A percentile compares a stretch with the other conserved stretches of the same genome.
Conservation (phyloP, 257 asterid species). For the Fraxinus excelsior region DNA sequence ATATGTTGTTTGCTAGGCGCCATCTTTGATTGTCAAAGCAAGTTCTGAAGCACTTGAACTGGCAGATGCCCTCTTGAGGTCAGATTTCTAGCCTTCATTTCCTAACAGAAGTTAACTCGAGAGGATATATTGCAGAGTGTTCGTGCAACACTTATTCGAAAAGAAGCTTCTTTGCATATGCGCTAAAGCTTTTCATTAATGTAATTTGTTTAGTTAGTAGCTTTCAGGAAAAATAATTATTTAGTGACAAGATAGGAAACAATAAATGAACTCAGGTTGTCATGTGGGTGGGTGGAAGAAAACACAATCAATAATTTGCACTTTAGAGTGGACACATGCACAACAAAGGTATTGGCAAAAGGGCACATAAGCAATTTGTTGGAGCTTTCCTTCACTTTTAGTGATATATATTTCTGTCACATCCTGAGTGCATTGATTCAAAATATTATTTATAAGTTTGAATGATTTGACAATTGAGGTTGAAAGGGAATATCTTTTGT, state of each 20-base stretch:
- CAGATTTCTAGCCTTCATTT: slow-evolving; percentile 31
- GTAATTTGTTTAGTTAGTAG: background rate
- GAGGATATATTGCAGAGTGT: slow-evolving; percentile 4
- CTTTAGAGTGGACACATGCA: background rate
- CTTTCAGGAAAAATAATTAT: background rate
- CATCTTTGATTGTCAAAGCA: slow-evolving; percentile 68
- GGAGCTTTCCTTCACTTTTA: background rate
- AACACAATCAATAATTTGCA: background rate
- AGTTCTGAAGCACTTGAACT: slow-evolving; percentile 70
- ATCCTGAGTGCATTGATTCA: background rate
- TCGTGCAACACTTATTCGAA: background rate
- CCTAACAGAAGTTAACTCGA: slow-evolving; percentile 6
- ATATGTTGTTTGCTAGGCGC: slow-evolving; percentile 58
- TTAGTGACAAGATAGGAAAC: background rate
- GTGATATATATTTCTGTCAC: background rate
- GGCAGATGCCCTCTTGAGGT: slow-evolving; percentile 81
- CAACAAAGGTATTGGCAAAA: background rate
- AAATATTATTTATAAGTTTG: background rate
- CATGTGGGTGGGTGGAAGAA: background rate
- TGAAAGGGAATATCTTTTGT: background rate
- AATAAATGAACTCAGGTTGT: background rate
- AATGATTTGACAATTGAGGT: background rate
- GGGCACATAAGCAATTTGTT: background rate
- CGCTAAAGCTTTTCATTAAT: background rate
- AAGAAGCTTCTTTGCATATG: background rate